Evolutionary conservation across 176 grass and related monocot genomes (phyloP).

Genomic region (Aechmea fasciata): DNA sequence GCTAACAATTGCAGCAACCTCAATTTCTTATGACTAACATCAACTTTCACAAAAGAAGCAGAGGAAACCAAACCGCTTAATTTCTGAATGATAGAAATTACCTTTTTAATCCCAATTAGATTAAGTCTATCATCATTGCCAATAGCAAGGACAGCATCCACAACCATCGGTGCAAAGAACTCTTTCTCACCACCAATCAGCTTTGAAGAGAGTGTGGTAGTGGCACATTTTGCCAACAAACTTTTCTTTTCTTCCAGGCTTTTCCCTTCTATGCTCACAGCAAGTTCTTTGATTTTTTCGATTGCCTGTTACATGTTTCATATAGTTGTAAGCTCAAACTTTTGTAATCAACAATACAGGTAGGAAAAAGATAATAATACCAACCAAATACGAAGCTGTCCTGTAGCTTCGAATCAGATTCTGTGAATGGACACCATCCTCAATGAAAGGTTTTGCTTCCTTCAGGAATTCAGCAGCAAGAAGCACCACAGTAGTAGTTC

Average conservation of each 20-base stretch:
- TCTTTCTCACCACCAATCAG: constrained; percentile 91
- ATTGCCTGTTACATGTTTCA: constrained; percentile 49
- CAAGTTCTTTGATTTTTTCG: constrained; percentile 71
- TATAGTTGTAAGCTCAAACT: background rate
- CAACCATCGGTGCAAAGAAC: constrained; percentile 89
- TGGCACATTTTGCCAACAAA: constrained; percentile 80
- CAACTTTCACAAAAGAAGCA: background rate
- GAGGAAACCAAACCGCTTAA: too few relatives aligned
- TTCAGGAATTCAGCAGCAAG: constrained; percentile 85
- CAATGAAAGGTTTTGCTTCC: constrained; percentile 95
- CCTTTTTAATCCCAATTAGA: constrained; percentile 91
- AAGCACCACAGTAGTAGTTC: constrained; percentile 97
- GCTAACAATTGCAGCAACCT: too few relatives aligned
- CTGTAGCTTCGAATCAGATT: constrained; percentile 86
- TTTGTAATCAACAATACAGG: constrained; percentile 4
- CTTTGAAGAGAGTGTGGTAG: constrained; percentile 88
- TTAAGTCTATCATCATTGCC: constrained; percentile 80
- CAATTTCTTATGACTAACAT: too few relatives aligned
- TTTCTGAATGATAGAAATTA: constrained; percentile 8
- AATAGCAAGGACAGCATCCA: constrained; percentile 89
- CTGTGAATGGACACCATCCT: constrained; percentile 89
- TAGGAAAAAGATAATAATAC: background rate
- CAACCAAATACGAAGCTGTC: constrained; percentile 47
- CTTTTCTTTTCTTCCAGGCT: constrained; percentile 86
- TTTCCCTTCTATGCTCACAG: constrained; percentile 96